A percentile compares a stretch with the other conserved stretches of the same genome.
Conservation (phyloP, 495 filamentous ascomycete genomes). For the Xanthoparmelia taractica region DNA sequence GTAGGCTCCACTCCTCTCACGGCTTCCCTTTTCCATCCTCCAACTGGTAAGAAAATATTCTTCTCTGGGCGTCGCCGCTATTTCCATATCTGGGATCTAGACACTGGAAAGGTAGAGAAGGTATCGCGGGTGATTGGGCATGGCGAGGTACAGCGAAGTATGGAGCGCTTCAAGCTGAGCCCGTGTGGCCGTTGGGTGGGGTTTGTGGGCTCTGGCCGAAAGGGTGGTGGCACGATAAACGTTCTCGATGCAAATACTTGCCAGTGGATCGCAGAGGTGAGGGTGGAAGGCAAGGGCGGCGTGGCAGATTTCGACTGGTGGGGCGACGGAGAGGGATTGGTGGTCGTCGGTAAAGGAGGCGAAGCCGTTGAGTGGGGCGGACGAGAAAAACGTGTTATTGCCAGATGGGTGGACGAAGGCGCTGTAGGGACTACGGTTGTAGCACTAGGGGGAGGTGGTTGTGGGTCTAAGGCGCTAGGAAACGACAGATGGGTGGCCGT, state of each 20-base stretch:
- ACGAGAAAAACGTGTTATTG: constrained; percentile 53
- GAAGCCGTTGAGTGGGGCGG: constrained; percentile 90
- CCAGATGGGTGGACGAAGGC: constrained; percentile 84
- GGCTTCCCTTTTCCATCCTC: constrained; percentile 65
- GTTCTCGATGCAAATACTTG: constrained; percentile 70
- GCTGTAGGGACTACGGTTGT: constrained; percentile 78
- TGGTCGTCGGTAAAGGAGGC: constrained; percentile 73
- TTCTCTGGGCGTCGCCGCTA: constrained; percentile 80
- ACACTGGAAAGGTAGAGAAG: constrained; percentile 72
- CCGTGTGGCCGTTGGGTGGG: constrained; percentile 82
- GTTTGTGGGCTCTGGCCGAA: constrained; percentile 64
- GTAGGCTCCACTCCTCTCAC: constrained; percentile 71
- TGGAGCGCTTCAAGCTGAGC: constrained; percentile 81
- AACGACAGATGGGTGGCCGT: constrained; percentile 82
- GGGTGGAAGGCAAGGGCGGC: constrained; percentile 72
- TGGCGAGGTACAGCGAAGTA: constrained; percentile 72
- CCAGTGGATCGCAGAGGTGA: constrained; percentile 82
- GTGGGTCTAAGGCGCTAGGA: constrained; percentile 54
- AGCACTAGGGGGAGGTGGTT: constrained; percentile 58
- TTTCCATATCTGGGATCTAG: constrained; percentile 89
- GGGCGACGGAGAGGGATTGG: constrained; percentile 67
- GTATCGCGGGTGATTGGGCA: constrained; percentile 70
- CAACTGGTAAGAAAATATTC: constrained; percentile 60
- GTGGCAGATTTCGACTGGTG: constrained; percentile 91
- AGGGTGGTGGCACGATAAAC: constrained; percentile 82